Base-by-base conservation (phyloP, 768 basidiomycete species). In the Phanerochaete carnosa region DNA sequence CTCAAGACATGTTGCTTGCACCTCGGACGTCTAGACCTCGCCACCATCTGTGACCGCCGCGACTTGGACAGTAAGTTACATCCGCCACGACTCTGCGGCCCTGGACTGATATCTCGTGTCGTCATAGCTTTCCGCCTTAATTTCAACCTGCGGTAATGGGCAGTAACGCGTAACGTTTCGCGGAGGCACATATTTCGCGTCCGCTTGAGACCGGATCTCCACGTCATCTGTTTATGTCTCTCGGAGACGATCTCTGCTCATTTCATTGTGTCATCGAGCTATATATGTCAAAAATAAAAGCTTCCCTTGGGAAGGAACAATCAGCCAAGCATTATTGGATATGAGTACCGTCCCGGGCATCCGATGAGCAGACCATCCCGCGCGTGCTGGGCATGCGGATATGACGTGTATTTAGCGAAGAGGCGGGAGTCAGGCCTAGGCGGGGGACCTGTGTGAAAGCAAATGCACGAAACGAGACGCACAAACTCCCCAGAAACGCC, bases 1-100 rank as follows among this genome's bases (percentile, higher is more conserved):
- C 74, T 98, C 64, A 87, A 87, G 74, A 92, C 87, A 43, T 86
- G 88, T 37, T 92, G 92, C 70, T 68, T 94, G 70, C 87, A 94
- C 69, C 80, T 96, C 76, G 86, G 89, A 62, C 77, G 94, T 57
- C 74, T 81, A 3, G 95, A 96, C 72, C 75, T 96, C 43, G 88
- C 90, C 25, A 77, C 80, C 11, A 74, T 92, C 45, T 95, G 93
- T 70, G 88, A 91, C 62, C 70, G 70, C 45, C 83, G 80, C 62
- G 87, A 97, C 73, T 77, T 96, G 4, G 86, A 89, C 51, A 83
- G 85, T 79, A 50, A 45, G 79, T 72, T 1, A 19, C 28, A n/a
- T 52, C 30, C 29, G 12, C 51, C 3, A 9, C 54, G 23, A 37
- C 37, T 26, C 33, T 39, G 26, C 28, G 37, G 25, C 9, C 52